Conservation (phyloP, 192 early-diverging fungal genomes). For the Coemansia sp. region DNA sequence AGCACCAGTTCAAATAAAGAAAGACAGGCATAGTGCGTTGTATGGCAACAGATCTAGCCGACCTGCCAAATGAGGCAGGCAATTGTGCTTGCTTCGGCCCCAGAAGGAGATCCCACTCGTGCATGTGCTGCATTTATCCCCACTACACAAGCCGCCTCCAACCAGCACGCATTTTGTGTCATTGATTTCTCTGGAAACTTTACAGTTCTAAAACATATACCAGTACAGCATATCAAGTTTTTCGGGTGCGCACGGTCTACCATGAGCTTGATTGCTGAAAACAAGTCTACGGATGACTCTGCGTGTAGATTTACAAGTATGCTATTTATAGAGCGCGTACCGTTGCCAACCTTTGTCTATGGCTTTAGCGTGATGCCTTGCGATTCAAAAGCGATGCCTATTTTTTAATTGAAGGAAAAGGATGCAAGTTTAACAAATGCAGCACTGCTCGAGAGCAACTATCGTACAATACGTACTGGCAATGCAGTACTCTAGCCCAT, state of each 20-base stretch:
- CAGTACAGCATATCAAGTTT: neutral
- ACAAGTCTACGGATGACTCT: neutral
- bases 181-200: neutral
- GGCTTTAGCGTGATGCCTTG: neutral
- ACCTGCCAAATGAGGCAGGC: constrained; percentile 1
- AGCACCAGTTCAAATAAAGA: neutral
- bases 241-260: neutral
- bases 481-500: neutral
- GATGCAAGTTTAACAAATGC: neutral
- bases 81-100: neutral
- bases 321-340: neutral
- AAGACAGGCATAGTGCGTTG: neutral
- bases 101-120: neutral
- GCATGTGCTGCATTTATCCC: constrained; percentile 1
- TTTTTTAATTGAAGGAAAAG: neutral
- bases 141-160: neutral
- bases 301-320: neutral
- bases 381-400: neutral
- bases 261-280: neutral
- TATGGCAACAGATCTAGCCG: constrained; percentile 4
- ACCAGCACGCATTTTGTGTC: neutral
- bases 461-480: neutral
- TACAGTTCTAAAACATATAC: neutral
- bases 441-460: neutral
- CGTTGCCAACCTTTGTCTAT: neutral